Evolutionary conservation across 2,329 filamentous ascomycete genomes (phyloP).

Genomic region (Aspergillus versicolor): DNA sequence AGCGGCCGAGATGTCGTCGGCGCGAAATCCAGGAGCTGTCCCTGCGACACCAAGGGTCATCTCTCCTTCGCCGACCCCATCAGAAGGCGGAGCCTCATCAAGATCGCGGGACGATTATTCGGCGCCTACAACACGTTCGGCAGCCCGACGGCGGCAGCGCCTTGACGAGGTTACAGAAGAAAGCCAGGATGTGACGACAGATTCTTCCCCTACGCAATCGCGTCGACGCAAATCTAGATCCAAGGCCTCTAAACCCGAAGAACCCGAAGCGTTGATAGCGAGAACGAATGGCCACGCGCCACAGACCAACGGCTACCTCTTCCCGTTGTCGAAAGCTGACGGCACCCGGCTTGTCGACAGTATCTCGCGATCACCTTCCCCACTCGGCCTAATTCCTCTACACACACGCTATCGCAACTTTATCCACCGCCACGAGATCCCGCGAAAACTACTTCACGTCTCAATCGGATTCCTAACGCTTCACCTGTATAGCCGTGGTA

Average conservation of each 20-base stretch:
- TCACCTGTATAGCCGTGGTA: conserved; percentile 77
- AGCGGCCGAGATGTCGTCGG: conserved; percentile 42
- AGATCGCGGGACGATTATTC: conserved; percentile 62
- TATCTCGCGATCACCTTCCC: conserved; percentile 87
- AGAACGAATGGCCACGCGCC: conserved; percentile 36
- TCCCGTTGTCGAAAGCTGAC: conserved; percentile 41
- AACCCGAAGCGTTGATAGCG: conserved; percentile 4
- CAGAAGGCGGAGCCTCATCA: conserved; percentile 37
- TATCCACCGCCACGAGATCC: conserved; percentile 95
- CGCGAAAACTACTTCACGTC: conserved; percentile 87
- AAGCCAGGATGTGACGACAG: conserved; percentile 51
- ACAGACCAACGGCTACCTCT: conserved; percentile 39
- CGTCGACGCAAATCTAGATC: conserved; percentile 42
- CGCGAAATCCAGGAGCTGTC: conserved; percentile 52
- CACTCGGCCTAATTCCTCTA: conserved; percentile 90
- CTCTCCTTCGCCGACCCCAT: conserved; percentile 77
- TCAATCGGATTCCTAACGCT: conserved; percentile 95
- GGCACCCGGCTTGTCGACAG: conserved; percentile 71
- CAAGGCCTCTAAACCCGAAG: conserved; percentile 41
- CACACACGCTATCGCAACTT: conserved; percentile 89
- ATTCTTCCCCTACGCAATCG: conserved; percentile 53
- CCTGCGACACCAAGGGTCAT: conserved; percentile 84
- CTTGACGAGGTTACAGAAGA: conserved; percentile 50
- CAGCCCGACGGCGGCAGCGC: conserved; percentile 56
- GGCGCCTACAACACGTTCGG: conserved; percentile 75